Percentiles rank a stretch among this genome's conserved stretches.
Evolutionary conservation across 2,329 filamentous ascomycete genomes (phyloP).

Genomic region (Daldinia sp.): DNA sequence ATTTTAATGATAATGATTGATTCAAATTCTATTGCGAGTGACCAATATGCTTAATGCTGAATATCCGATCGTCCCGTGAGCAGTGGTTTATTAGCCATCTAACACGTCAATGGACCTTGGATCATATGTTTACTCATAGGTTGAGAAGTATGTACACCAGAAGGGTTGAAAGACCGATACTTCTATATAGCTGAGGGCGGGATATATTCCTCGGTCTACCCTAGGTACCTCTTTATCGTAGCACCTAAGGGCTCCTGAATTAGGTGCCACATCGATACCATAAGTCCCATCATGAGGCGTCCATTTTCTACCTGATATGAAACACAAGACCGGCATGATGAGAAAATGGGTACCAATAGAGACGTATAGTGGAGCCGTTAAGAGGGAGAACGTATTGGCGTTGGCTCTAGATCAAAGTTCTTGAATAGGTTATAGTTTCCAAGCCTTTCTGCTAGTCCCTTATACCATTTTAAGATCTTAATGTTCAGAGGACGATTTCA

Average conservation of each 20-base stretch:
- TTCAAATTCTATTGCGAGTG: not conserved
- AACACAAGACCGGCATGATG: not conserved
- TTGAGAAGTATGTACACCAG: not conserved
- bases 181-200: not conserved
- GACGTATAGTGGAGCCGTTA: not conserved
- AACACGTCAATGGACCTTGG: too few species aligned
- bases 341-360: not conserved
- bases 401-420: not conserved
- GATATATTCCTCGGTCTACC: not conserved
- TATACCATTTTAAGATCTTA: not conserved
- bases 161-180: not conserved
- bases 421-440: not conserved
- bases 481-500: not conserved
- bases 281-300: not conserved
- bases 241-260: not conserved
- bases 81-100: too few species aligned
- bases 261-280: not conserved
- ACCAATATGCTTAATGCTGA: not conserved
- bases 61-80: not conserved
- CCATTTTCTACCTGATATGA: not conserved
- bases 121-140: not conserved
- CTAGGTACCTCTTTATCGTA: not conserved
- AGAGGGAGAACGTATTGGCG: not conserved
- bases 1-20: conserved; percentile 32
- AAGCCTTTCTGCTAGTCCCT: not conserved